Evolutionary conservation across 768 basidiomycete genomes (phyloP).

Genomic region (Suillus lakei): DNA sequence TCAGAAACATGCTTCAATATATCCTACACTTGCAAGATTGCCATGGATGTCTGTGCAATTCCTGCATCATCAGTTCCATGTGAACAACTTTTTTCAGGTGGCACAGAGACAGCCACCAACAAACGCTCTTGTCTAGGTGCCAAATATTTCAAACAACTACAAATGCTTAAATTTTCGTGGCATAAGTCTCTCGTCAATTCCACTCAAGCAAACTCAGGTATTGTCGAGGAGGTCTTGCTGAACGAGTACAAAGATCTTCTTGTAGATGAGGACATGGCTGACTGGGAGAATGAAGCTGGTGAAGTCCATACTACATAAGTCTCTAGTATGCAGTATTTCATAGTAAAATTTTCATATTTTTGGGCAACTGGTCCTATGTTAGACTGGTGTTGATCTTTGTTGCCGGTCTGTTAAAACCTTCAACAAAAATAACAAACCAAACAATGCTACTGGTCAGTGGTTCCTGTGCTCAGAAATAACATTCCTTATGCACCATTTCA

Average conservation of each 20-base stretch:
- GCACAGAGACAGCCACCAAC: conserved; percentile 6
- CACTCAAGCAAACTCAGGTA: conserved; percentile 1
- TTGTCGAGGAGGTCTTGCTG: conserved; percentile 14
- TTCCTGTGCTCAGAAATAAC: too few relatives aligned
- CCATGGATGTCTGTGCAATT: neutral
- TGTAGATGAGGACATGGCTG: conserved; percentile 2
- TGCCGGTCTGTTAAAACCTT: too few relatives aligned
- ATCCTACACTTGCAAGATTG: conserved; percentile 3
- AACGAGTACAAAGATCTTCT: neutral
- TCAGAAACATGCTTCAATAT: conserved; percentile 3
- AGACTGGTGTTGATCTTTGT: too few relatives aligned
- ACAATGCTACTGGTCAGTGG: too few relatives aligned
- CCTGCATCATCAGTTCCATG: conserved; percentile 15
- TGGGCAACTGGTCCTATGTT: too few relatives aligned
- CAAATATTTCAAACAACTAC: conserved; percentile 12
- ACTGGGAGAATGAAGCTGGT: neutral
- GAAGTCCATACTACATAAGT: neutral
- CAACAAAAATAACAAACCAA: too few relatives aligned
- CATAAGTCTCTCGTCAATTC: conserved; percentile 1
- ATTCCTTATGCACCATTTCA: too few relatives aligned
- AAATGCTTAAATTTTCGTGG: conserved; percentile 17
- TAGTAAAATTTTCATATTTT: too few relatives aligned
- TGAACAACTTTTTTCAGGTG: conserved; percentile 19
- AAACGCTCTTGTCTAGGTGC: conserved; percentile 5
- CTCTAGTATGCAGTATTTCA: neutral